phyloP scores from a whole-genome alignment of 2,329 filamentous ascomycete genomes.

The Nectriaceae sp. region DNA sequence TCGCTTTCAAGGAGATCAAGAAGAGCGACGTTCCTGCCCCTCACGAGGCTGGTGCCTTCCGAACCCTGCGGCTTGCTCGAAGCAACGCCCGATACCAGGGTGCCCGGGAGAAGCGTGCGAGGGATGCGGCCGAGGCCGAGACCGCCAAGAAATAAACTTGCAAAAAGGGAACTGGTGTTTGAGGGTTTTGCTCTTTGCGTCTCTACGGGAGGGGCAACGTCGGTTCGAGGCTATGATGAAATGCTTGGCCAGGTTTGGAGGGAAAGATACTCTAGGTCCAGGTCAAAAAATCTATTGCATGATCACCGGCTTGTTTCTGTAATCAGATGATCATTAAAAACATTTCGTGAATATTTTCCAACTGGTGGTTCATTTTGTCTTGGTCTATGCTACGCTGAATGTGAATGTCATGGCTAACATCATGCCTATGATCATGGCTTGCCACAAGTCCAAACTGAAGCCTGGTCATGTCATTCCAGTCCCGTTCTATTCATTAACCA shows the following conservation, averaged over 20 bases:
- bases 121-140: constrained; percentile 84
- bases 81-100: constrained; percentile 80
- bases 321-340: constrained; percentile 34
- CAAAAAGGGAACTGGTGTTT: constrained; percentile 45
- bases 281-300: constrained; percentile 45
- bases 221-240: constrained; percentile 40
- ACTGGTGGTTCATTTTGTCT: too few relatives aligned
- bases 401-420: too few relatives aligned
- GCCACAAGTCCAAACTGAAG: too few relatives aligned
- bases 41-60: constrained; percentile 82
- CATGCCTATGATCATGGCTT: too few relatives aligned
- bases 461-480: not conserved
- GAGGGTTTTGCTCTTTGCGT: constrained; percentile 45
- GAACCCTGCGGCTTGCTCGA: constrained; percentile 80
- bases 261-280: constrained; percentile 43
- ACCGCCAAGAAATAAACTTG: constrained; percentile 79
- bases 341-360: constrained; percentile 18
- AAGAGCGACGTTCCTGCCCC: constrained; percentile 78
- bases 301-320: constrained; percentile 39
- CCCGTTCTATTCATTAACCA: not conserved
- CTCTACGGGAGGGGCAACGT: constrained; percentile 40
- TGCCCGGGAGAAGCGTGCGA: constrained; percentile 88
- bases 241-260: constrained; percentile 38
- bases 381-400: too few relatives aligned
- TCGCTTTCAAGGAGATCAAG: constrained; percentile 73